These are phyloP conservation scores for Phylloporus sp. DNA, from an alignment of 768 basidiomycete species.

Conservation along the genomic window DNA sequence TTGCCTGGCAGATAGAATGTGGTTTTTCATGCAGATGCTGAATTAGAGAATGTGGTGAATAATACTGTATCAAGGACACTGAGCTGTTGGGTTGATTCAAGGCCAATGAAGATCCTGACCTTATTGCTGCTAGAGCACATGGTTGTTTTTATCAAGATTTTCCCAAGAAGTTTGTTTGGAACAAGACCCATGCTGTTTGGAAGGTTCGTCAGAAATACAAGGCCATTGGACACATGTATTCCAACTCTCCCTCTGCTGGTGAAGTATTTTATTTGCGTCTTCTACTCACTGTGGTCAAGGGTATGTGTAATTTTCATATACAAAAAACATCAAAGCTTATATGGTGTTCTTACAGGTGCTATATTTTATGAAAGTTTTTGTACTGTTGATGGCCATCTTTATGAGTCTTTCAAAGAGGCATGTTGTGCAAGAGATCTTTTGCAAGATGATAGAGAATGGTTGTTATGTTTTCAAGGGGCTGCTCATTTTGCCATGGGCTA, in stretches of 20 bases:
- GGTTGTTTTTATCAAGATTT: too few relatives aligned
- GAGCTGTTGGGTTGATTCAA: too few relatives aligned
- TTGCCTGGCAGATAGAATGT: too few relatives aligned
- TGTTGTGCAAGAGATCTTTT: conserved; percentile 39
- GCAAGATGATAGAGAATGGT: conserved; percentile 46
- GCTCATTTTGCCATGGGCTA: not conserved
- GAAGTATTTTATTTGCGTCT: not conserved
- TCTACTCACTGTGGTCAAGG: not conserved
- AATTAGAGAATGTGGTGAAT: too few relatives aligned
- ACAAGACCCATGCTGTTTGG: not conserved
- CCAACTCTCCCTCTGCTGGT: not conserved
- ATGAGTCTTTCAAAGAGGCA: conserved; percentile 35
- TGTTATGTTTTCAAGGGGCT: conserved; percentile 38
- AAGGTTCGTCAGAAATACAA: not conserved
- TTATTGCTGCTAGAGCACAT: too few relatives aligned
- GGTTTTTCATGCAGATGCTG: too few relatives aligned
- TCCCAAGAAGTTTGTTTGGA: not conserved
- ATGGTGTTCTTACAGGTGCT: not conserved
- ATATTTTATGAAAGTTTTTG: not conserved
- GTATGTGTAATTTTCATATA: not conserved
- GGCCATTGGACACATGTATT: not conserved
- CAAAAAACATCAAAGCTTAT: not conserved
- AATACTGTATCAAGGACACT: too few relatives aligned
- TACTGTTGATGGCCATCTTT: conserved; percentile 2
- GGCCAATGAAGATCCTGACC: too few relatives aligned